Base-by-base conservation (phyloP, 495 filamentous ascomycete genomes). In the Penicillium pulvis region DNA sequence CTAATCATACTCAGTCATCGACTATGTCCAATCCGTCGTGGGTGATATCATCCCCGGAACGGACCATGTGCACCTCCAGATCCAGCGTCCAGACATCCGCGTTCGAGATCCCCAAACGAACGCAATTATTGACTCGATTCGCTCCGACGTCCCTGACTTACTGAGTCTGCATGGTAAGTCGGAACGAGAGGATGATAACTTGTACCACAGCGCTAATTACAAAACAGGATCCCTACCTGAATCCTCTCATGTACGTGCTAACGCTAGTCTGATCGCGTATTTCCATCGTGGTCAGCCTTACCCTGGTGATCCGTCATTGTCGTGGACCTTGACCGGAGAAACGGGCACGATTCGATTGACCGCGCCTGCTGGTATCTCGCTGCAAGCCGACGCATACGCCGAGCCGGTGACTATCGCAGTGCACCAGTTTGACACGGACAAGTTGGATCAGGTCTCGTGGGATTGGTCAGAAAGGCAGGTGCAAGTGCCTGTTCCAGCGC, bases 41-140 rank as follows among this genome's bases (percentile, higher is more conserved):
- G 43, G 43, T 10, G 43, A 46, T 46, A 46, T 46, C 43, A 46
- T 46, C 19, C 43, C 43, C 19, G 43, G 43, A 46, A 46, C 43
- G 19, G 43, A 46, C 11, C 10, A 46, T 12, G 43, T 12, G 2
- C 17, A 24, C 4, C 6, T 24, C 12, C 43, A 46, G 6, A 46
- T 46, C 43, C 43, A 46, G 23, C 43, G 43, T 46, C 43, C 43
- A 4, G 43, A 46, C 23, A 24, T 46, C 43, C 43, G 43, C 19
- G 43, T 46, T 46, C 43, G 43, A 24, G 43, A 46, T 46, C 43
- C 43, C 17, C 17, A 46, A n/a, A 46, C 43, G 3, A n/a, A 46
- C 19, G 19, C 43, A 17, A 46, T 46, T 4, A 12, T 46, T n/a
- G 43, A 46, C 7, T 46, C 23, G 2, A 46, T 46, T 24, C 17